phyloP scores from a whole-genome alignment of 2,329 filamentous ascomycete genomes.

The Fusarium floridanum region DNA sequence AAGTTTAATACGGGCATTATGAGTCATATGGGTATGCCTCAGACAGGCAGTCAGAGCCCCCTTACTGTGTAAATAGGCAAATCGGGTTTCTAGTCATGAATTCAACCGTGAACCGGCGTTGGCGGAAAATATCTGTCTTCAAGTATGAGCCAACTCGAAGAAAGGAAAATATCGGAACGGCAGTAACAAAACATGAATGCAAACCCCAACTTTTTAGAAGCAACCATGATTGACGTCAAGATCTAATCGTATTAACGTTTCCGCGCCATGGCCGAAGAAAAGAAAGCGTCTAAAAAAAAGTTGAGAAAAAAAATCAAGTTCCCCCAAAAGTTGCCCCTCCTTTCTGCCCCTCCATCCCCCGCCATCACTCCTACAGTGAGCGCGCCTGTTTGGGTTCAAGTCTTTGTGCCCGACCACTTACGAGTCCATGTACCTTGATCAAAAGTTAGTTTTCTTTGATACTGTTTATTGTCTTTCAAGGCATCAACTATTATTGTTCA shows the following conservation, averaged over 20 bases:
- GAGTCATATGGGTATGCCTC: neutral
- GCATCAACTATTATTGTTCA: neutral
- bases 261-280: constrained; percentile 1
- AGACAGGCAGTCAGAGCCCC: neutral
- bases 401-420: constrained; percentile 38
- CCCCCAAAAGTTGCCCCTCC: constrained; percentile 27
- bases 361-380: neutral
- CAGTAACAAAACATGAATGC: neutral
- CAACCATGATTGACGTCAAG: constrained; percentile 9
- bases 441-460: neutral
- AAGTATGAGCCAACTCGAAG: neutral
- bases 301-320: neutral
- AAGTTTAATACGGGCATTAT: neutral
- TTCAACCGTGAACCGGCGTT: neutral
- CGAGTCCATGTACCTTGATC: constrained; percentile 7
- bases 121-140: neutral
- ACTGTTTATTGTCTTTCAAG: neutral
- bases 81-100: neutral
- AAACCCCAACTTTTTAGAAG: neutral
- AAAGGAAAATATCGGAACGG: neutral
- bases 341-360: constrained; percentile 31
- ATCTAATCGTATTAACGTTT: neutral
- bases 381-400: constrained; percentile 15
- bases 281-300: constrained; percentile 5
- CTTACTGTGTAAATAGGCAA: neutral